These are phyloP conservation scores for Excoecaria agallocha DNA, from an alignment of 345 rosid genomes.

Conservation along the genomic window DNA sequence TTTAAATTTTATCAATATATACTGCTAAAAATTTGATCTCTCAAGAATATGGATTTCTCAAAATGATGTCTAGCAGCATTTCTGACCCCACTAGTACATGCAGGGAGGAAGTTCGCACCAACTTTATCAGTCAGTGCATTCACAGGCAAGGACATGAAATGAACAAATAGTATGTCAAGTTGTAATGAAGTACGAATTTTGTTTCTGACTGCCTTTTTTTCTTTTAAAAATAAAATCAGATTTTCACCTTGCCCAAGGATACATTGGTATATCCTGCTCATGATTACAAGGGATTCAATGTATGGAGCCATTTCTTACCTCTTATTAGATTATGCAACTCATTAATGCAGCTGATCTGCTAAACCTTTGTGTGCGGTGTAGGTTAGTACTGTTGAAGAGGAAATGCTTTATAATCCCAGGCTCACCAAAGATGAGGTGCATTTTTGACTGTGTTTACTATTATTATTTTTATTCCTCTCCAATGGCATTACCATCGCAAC, in stretches of 20 bases:
- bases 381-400: constrained; percentile 96
- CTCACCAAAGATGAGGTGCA: constrained; percentile 77
- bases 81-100: constrained; percentile 3
- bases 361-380: constrained; percentile 28
- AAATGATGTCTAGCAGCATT: not conserved
- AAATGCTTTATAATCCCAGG: constrained; percentile 70
- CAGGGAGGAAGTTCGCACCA: constrained; percentile 90
- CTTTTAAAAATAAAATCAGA: constrained; percentile 41
- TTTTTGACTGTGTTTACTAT: not conserved
- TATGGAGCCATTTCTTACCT: constrained; percentile 32
- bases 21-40: not conserved
- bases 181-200: not conserved
- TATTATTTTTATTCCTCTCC: not conserved
- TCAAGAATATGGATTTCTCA: not conserved
- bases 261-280: constrained; percentile 88
- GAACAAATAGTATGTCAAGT: not conserved
- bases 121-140: constrained; percentile 86
- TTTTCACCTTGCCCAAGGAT: constrained; percentile 79
- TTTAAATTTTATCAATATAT: not conserved
- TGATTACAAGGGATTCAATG: constrained; percentile 88
- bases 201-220: not conserved
- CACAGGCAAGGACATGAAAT: constrained; percentile 57
- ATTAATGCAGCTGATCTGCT: constrained; percentile 12
- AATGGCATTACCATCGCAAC: too few species aligned
- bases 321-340: constrained; percentile 5